Evolutionary conservation across 2,329 filamentous ascomycete species (phyloP).

Genomic region (Xylaria sp.): DNA sequence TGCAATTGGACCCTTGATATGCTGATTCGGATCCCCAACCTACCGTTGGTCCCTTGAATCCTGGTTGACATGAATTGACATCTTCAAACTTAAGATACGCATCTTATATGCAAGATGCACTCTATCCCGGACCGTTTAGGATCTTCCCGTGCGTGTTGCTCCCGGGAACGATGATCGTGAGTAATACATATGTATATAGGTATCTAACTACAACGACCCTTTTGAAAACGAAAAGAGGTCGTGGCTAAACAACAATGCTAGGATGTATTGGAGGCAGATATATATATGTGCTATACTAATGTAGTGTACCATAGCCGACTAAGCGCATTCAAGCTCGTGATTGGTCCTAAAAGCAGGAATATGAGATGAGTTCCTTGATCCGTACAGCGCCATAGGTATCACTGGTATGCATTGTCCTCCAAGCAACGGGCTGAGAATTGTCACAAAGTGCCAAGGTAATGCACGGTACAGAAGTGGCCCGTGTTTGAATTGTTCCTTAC

Average conservation of each 20-base stretch:
- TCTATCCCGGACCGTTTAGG: not conserved
- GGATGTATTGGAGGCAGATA: not conserved
- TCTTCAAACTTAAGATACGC: conserved; percentile 1
- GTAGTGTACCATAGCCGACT: not conserved
- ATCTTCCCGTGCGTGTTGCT: conserved; percentile 4
- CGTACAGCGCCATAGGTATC: not conserved
- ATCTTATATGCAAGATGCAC: conserved; percentile 15
- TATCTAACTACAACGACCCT: not conserved
- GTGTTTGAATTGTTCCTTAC: not conserved
- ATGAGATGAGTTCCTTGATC: conserved; percentile 12
- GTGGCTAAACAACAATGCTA: not conserved
- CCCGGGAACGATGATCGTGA: not conserved
- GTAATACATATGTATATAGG: not conserved
- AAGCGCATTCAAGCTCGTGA: not conserved
- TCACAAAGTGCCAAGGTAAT: conserved; percentile 27
- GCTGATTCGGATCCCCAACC: conserved; percentile 3
- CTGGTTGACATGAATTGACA: conserved; percentile 1
- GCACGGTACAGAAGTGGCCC: conserved; percentile 15
- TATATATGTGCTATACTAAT: not conserved
- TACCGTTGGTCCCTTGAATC: conserved; percentile 11
- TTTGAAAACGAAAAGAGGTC: not conserved
- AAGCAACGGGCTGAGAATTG: conserved; percentile 1
- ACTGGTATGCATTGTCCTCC: conserved; percentile 13
- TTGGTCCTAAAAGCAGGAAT: conserved; percentile 17
- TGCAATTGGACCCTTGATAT: not conserved